Evolutionary conservation across 805 yeast species (phyloP).

Genomic region (Kodamaea lidongshanica): DNA sequence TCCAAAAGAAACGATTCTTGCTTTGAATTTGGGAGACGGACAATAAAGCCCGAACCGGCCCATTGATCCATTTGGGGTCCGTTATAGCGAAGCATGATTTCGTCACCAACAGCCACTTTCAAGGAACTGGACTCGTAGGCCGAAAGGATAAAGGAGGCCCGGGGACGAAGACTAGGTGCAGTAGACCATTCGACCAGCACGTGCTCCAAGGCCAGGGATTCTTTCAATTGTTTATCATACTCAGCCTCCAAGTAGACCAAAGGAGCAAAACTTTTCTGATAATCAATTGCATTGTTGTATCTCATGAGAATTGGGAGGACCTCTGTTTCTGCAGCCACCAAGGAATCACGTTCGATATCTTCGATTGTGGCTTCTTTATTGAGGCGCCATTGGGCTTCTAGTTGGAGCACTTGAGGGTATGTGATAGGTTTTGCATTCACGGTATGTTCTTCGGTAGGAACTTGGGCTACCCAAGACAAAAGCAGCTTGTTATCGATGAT

Average conservation of each 20-base stretch:
- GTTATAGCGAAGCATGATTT: slow-evolving; percentile 58
- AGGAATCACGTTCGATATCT: slow-evolving; percentile 50
- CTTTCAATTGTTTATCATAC: slow-evolving; percentile 66
- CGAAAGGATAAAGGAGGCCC: slow-evolving; percentile 64
- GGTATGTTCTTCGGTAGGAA: slow-evolving; percentile 60
- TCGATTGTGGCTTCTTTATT: slow-evolving; percentile 65
- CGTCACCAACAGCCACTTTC: slow-evolving; percentile 81
- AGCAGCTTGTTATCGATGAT: slow-evolving; percentile 74
- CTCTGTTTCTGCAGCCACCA: slow-evolving; percentile 50
- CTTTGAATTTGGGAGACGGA: slow-evolving; percentile 54
- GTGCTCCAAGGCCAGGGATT: slow-evolving; percentile 69
- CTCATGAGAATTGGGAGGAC: slow-evolving; percentile 68
- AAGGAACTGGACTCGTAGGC: slow-evolving; percentile 59
- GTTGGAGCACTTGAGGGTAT: slow-evolving; percentile 56
- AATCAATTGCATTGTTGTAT: slow-evolving; percentile 76
- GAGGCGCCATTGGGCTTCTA: slow-evolving; percentile 79
- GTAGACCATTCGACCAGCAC: slow-evolving; percentile 69
- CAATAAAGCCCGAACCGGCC: slow-evolving; percentile 67
- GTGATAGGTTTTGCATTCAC: slow-evolving; percentile 52
- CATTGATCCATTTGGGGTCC: slow-evolving; percentile 54
- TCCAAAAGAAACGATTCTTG: slow-evolving; percentile 67
- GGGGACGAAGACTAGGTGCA: slow-evolving; percentile 56
- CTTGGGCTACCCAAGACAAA: slow-evolving; percentile 73
- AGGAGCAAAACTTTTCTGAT: slow-evolving; percentile 81
- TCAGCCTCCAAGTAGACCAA: slow-evolving; percentile 77